These are phyloP conservation scores for Triangularia setosa DNA, from an alignment of 2,329 filamentous ascomycete species.

Conservation along the genomic window DNA sequence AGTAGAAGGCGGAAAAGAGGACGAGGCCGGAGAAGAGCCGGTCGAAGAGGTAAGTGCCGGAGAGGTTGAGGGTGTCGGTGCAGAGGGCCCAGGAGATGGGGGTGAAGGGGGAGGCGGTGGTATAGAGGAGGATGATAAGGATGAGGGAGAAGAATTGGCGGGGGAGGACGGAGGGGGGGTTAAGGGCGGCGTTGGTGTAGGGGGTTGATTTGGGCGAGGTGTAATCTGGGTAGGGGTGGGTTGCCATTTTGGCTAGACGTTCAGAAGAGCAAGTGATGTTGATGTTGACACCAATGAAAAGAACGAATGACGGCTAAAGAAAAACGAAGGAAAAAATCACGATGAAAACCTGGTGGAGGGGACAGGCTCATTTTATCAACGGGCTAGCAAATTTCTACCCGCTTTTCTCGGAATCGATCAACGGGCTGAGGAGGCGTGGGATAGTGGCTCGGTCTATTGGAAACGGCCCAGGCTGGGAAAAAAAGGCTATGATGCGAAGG, in stretches of 20 bases:
- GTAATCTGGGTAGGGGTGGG: background rate
- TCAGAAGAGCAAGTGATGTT: background rate
- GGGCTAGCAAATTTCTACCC: background rate
- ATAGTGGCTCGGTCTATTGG: background rate
- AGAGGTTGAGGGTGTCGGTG: background rate
- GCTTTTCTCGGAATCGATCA: background rate
- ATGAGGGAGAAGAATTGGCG: slow-evolving; percentile 13
- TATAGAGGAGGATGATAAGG: slow-evolving; percentile 18
- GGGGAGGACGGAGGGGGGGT: slow-evolving; percentile 5
- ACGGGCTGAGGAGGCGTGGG: background rate
- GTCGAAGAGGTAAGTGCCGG: slow-evolving; percentile 15
- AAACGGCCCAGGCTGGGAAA: background rate
- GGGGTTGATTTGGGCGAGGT: background rate
- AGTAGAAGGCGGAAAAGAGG: slow-evolving; percentile 17
- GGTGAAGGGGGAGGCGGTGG: slow-evolving; percentile 16
- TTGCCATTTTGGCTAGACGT: background rate
- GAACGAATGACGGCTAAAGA: background rate
- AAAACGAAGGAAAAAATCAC: background rate
- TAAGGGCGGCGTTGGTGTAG: background rate
- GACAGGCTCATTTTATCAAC: background rate
- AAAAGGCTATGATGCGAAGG: background rate
- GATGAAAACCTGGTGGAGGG: background rate
- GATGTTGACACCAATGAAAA: background rate
- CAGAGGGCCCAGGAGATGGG: slow-evolving; percentile 16
- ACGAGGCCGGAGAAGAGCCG: slow-evolving; percentile 13